Conservation (phyloP, 805 yeast species). For the Kodamaea kakaduensis region DNA sequence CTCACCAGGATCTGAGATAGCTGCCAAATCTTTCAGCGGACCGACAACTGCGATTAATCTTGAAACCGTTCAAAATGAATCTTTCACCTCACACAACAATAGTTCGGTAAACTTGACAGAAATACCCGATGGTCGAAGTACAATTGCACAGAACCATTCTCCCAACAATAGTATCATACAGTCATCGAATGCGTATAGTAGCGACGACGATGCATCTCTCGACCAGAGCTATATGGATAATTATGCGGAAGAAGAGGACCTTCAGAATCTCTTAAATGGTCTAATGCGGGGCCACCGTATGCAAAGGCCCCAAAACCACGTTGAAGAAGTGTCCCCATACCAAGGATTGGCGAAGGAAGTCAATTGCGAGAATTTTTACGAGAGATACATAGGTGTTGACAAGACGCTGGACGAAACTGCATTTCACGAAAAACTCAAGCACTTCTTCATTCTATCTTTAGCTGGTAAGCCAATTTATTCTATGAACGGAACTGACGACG, state of each 20-base stretch:
- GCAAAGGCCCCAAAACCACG: neutral
- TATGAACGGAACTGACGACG: conserved; percentile 65
- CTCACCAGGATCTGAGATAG: conserved; percentile 2
- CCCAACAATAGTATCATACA: conserved; percentile 1
- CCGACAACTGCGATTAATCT: conserved; percentile 23
- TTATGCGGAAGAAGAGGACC: conserved; percentile 18
- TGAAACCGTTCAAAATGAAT: conserved; percentile 14
- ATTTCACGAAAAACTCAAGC: conserved; percentile 47
- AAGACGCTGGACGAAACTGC: conserved; percentile 12
- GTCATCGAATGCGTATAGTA: conserved; percentile 5
- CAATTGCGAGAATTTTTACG: conserved; percentile 15
- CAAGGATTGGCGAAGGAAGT: conserved; percentile 8
- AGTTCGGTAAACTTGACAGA: conserved; percentile 5
- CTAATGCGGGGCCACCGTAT: conserved; percentile 16
- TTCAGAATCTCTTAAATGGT: conserved; percentile 21
- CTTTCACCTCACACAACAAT: conserved; percentile 1
- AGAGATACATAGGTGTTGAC: conserved; percentile 15
- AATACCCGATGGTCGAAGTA: conserved; percentile 2
- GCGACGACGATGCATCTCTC: conserved; percentile 8
- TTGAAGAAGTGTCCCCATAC: conserved; percentile 4
- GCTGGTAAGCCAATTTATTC: conserved; percentile 91
- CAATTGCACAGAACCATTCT: conserved; percentile 8
- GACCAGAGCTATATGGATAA: conserved; percentile 8
- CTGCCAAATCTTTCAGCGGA: conserved; percentile 8
- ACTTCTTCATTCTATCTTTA: conserved; percentile 70